Base-by-base conservation (phyloP, 1,284 basidiomycete species). In the Irpex sp. region DNA sequence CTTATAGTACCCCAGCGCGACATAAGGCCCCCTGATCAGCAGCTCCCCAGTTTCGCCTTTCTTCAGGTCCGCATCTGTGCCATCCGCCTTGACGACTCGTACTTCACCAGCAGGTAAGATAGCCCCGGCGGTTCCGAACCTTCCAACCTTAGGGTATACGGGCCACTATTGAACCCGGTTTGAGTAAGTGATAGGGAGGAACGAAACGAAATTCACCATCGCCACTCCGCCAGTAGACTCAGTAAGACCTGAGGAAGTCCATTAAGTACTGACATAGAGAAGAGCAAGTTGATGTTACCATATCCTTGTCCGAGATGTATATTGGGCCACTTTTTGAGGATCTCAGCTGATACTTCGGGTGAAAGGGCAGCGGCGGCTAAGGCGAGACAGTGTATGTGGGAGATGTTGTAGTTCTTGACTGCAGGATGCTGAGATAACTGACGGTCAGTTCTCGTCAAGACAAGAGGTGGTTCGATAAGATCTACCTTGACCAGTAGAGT, bases 321-420 rank as follows among this genome's bases (percentile, higher is more conserved):
- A 27, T 88, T 79, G 0, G 92, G 92, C 22, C 94, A 80, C 54
- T 90, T 77, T 45, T 85, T 81, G 60, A 87, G 80, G 54, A 94
- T 79, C 74, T 89, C 85, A 49, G 83, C 72, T 68, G 86, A 90
- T 32, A 94, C 84, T 76, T 94, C 94, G 18, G 86, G 82, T 3
- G 92, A 90, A 4, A 96, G 82, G 2, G 94, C 94, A 0, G 94
- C 94, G 0, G 94, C 95, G 22, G 94, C 93, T 62, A 85, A 84
- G 82, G 94, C 87, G 73, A 90, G 85, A 76, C 87, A 82, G 68
- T 89, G 84, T 65, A 96, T 79, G 67, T 85, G 82, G 58, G 85
- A 86, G 32, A 97, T 82, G 76, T 95, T 88, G 76, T 92, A 92
- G 56, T 92, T 85, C 76, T 91, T 89, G 27, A 88, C 85, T 13